These are phyloP conservation scores for Dittrichia graveolens DNA, from an alignment of 129 eudicot genomes.

Conservation along the genomic window DNA sequence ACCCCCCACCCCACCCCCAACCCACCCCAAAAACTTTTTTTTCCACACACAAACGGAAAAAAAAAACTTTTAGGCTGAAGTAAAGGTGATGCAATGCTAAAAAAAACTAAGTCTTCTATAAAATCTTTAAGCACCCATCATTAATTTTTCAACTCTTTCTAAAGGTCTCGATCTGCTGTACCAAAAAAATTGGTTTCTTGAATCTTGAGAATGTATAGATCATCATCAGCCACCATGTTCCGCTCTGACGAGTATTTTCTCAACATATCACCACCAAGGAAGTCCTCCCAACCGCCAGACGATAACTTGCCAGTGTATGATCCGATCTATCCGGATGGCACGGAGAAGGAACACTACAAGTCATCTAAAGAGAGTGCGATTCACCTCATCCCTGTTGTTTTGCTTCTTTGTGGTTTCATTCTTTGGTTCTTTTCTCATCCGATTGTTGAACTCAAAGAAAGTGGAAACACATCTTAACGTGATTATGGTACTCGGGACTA, in stretches of 20 bases:
- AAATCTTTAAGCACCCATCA: conserved; percentile 19
- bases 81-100: conserved; percentile 21
- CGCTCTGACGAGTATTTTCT: conserved; percentile 57
- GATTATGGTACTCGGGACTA: neutral
- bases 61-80: conserved; percentile 28
- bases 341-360: conserved; percentile 49
- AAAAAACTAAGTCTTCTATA: conserved; percentile 3
- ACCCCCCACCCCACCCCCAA: conserved; percentile 5
- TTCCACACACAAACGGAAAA: no score
- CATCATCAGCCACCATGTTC: conserved; percentile 48
- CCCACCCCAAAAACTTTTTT: neutral
- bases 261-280: conserved; percentile 42
- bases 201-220: conserved; percentile 40
- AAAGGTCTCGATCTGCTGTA: neutral
- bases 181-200: neutral
- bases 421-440: conserved; percentile 70
- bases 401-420: conserved; percentile 53
- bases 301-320: conserved; percentile 33
- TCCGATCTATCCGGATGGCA: conserved; percentile 35
- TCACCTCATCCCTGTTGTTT: conserved; percentile 61
- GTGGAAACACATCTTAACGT: neutral
- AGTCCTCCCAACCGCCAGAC: conserved; percentile 18
- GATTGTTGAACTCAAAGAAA: neutral
- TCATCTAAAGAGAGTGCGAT: conserved; percentile 44
- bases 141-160: conserved; percentile 10